These are phyloP conservation scores for Fusarium caatingaense DNA, from an alignment of 2,329 filamentous ascomycete species.

Conservation along the genomic window DNA sequence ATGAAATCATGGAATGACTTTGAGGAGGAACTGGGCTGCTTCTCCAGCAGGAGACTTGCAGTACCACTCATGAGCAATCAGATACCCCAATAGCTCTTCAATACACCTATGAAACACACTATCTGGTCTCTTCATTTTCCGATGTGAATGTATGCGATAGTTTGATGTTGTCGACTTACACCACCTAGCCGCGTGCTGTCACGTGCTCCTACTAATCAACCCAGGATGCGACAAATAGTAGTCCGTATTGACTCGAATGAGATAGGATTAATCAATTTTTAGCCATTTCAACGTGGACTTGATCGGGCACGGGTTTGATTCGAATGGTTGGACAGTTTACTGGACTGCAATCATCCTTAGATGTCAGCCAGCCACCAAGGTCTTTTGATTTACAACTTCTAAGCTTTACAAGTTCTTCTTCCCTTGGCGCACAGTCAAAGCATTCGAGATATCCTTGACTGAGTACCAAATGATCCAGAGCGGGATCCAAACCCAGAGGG, in stretches of 20 bases:
- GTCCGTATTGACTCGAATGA: neutral
- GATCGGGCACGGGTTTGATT: neutral
- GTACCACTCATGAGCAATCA: conserved; percentile 30
- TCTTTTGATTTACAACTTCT: neutral
- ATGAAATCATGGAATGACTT: conserved; percentile 2
- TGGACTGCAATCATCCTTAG: neutral
- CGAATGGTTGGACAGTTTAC: neutral
- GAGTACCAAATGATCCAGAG: conserved; percentile 68
- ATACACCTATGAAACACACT: conserved; percentile 26
- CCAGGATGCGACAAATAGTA: neutral
- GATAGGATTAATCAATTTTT: no score
- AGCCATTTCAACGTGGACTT: neutral
- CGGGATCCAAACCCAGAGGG: conserved; percentile 74
- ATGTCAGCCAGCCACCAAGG: neutral
- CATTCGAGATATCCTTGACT: conserved; percentile 65
- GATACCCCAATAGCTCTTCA: conserved; percentile 44
- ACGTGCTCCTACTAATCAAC: neutral
- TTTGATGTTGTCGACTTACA: neutral
- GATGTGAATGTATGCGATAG: neutral
- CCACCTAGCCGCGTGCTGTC: neutral
- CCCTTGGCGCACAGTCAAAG: conserved; percentile 54
- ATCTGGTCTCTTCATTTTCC: neutral
- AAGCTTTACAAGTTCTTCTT: conserved; percentile 48
- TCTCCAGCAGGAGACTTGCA: neutral
- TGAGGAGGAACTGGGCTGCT: conserved; percentile 15